phyloP scores from a whole-genome alignment of 148 eudicot species.

The Rhododendron henanense region DNA sequence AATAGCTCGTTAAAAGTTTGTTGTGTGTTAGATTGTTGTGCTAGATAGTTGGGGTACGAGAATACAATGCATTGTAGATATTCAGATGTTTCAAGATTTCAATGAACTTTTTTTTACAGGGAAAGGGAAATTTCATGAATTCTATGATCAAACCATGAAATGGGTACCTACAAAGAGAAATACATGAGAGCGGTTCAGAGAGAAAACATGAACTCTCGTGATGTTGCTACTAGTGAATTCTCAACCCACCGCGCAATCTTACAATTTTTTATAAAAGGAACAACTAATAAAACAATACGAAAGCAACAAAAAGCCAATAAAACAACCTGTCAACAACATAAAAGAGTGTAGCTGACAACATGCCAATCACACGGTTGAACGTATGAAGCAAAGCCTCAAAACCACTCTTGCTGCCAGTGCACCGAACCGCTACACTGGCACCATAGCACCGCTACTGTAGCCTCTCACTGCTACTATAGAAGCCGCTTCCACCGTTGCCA shows the following conservation, averaged over 20 bases:
- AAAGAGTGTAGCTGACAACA: background rate
- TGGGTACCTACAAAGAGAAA: background rate
- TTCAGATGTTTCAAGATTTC: background rate
- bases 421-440: background rate
- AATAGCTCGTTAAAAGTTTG: too few species aligned
- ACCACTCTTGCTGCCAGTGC: background rate
- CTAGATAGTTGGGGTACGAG: background rate
- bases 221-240: background rate
- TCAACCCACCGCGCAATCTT: background rate
- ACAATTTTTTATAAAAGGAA: background rate
- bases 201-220: background rate
- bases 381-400: background rate
- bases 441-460: background rate
- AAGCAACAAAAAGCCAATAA: background rate
- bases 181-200: background rate
- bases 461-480: background rate
- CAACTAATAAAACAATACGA: background rate
- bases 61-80: background rate
- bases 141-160: background rate
- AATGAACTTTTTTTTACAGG: background rate
- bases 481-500: background rate
- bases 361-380: background rate
- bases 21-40: background rate
- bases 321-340: background rate
- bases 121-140: background rate